These are phyloP conservation scores for Myxozyma melibiosi DNA, from an alignment of 805 yeast genomes.

Conservation along the genomic window DNA sequence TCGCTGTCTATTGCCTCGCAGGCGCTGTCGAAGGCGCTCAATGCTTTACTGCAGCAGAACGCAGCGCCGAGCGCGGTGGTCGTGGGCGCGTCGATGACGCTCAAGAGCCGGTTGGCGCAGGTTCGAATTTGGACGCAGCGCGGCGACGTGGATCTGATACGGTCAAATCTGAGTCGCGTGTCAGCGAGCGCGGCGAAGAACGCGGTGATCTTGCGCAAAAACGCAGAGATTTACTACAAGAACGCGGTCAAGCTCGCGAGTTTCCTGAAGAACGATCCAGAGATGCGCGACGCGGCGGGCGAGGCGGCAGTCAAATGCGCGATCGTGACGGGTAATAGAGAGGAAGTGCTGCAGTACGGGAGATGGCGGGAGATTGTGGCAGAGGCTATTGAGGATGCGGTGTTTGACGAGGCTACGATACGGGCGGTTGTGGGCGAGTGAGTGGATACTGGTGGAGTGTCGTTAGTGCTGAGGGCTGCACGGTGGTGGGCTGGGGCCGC, in stretches of 20 bases:
- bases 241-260: conserved; percentile 34
- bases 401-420: conserved; percentile 1
- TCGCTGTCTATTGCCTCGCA: conserved; percentile 33
- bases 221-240: conserved; percentile 35
- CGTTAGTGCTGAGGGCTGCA: no score
- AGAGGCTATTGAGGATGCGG: conserved; percentile 23
- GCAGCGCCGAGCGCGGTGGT: conserved; percentile 12
- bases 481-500: no score
- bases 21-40: conserved; percentile 17
- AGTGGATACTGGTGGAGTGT: no score
- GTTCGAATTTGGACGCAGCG: conserved; percentile 32
- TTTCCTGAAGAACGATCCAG: conserved; percentile 11
- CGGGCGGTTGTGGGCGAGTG: conserved; percentile 3
- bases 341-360: background rate
- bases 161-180: conserved; percentile 28
- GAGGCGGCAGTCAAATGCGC: conserved; percentile 24
- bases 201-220: conserved; percentile 29
- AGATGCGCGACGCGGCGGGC: conserved; percentile 11
- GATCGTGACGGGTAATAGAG: conserved; percentile 10
- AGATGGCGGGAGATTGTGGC: conserved; percentile 18
- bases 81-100: conserved; percentile 15
- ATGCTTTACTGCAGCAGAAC: background rate
- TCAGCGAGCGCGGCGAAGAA: conserved; percentile 33
- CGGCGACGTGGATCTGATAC: conserved; percentile 37
- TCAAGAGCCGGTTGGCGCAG: conserved; percentile 12